Evolutionary conservation across 2,329 filamentous ascomycete genomes (phyloP), one percentile per base, ranked within the genome.

Genomic region (Hypoxylon sp.): DNA sequence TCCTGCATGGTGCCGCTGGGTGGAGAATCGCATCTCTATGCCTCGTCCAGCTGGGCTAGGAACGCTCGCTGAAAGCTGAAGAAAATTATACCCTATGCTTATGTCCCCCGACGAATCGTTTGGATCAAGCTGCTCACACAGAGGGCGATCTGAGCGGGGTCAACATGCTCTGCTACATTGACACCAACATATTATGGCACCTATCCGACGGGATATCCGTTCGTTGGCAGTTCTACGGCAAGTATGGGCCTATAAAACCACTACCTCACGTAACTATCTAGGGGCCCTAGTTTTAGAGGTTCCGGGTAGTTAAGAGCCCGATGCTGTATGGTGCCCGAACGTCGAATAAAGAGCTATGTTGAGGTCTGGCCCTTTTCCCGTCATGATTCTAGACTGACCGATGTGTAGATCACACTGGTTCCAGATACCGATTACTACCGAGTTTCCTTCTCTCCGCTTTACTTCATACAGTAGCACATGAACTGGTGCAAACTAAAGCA

Each of bases 351-450:
- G 16, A 12, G 14, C 30, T 25, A 39, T 29, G 2, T 16, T 30
- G 11, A 25, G 30, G 37, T 7, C 37, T 21, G 16, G 11, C 14
- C 25, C 43, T 9, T 16, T 16, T 21, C 23, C 12, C 29, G 5
- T 45, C n/a, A 29, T 25, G 29, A 41, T 30, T 39, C 23, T 48
- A 30, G 29, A 47, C 47, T 46, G 6, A 53, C 12, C 5, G 12
- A 45, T 7, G 21, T 59, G 46, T 45, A 45, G 47, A 51, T 46
- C 47, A 52, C 12, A 27, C 32, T 19, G 9, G 8, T 46, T 37
- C 30, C 29, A 41, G 34, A 19, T 21, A 12, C 16, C 37, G 29
- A 27, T 19, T 56, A 9, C 39, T 41, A 4, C 25, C 27, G 25
- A 25, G 19, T 16, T 9, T 32, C 46, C 12, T 23, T 43, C 55